phyloP scores from a whole-genome alignment of 371 early-diverging fungal genomes.

The Choanephora cucurbitarum region DNA sequence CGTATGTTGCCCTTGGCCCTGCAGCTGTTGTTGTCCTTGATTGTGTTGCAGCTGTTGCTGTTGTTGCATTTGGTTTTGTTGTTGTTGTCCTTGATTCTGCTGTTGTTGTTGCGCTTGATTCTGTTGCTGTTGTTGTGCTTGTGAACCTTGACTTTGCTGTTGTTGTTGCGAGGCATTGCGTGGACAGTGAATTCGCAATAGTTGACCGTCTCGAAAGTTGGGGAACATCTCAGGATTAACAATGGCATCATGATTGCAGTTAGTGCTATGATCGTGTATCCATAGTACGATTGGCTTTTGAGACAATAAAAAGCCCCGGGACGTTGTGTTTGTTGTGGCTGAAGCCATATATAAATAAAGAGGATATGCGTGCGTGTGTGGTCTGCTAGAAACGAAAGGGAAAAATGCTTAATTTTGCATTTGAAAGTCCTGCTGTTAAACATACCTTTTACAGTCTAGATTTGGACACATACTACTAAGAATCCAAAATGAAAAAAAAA shows the following conservation, averaged over 20 bases:
- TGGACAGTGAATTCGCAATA: constrained; percentile 56
- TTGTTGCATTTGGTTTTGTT: constrained; percentile 2
- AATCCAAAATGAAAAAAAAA: too few species aligned
- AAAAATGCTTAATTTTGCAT: neutral
- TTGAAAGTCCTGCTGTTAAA: too few species aligned
- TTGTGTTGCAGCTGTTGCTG: neutral
- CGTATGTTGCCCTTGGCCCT: neutral
- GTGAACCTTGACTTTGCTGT: too few species aligned
- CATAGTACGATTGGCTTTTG: constrained; percentile 46
- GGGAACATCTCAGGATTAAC: constrained; percentile 85
- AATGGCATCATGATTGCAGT: constrained; percentile 71
- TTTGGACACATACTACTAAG: too few species aligned
- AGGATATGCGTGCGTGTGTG: neutral
- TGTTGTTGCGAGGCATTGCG: constrained; percentile 22
- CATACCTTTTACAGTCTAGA: too few species aligned
- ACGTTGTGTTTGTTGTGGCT: constrained; percentile 4
- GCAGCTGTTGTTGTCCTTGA: constrained; percentile 6
- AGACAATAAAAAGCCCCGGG: constrained; percentile 29
- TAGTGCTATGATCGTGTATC: constrained; percentile 44
- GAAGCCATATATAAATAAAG: constrained; percentile 12
- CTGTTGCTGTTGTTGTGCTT: constrained; percentile 17
- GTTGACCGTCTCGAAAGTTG: constrained; percentile 72
- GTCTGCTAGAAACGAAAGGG: constrained; percentile 3
- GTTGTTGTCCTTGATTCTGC: neutral
- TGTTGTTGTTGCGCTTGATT: constrained; percentile 10